Conservation (phyloP, 192 early-diverging fungal species). For the Mortierella antarctica region DNA sequence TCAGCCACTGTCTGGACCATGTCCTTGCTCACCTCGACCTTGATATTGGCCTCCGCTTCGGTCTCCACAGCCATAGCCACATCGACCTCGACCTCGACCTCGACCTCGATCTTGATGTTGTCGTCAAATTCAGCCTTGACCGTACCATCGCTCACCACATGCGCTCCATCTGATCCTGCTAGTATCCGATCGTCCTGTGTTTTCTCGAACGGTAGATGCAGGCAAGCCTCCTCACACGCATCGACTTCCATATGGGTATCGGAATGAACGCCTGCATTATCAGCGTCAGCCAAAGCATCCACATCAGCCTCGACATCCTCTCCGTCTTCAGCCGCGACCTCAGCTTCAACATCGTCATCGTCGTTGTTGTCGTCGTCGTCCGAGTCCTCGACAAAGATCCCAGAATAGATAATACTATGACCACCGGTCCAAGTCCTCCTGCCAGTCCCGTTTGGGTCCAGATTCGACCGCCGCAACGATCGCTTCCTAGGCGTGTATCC, state of each 20-base stretch:
- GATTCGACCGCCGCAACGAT: slow-evolving; percentile 8
- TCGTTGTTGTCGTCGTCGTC: slow-evolving; percentile 13
- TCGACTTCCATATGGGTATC: too few species aligned
- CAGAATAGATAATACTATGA: slow-evolving; percentile 52
- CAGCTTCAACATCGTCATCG: background rate
- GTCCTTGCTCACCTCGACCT: background rate
- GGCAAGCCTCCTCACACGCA: background rate
- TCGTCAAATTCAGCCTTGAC: slow-evolving; percentile 19
- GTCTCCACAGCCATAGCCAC: background rate
- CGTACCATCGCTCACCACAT: background rate
- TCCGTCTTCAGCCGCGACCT: background rate
- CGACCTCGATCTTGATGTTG: slow-evolving; percentile 15
- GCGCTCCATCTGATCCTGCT: background rate
- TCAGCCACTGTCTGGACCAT: background rate
- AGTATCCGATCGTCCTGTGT: background rate
- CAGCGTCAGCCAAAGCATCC: background rate
- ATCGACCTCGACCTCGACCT: slow-evolving; percentile 14
- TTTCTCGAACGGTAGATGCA: background rate
- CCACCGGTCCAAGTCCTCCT: slow-evolving; percentile 50
- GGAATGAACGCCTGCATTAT: too few species aligned
- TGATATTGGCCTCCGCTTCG: background rate
- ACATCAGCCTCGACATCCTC: background rate
- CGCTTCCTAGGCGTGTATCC: slow-evolving; percentile 31
- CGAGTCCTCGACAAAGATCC: slow-evolving; percentile 45
- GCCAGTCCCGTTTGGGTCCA: slow-evolving; percentile 26